Evolutionary conservation across 139 green algal species (phyloP).

Genomic region (Chlorella sp.): DNA sequence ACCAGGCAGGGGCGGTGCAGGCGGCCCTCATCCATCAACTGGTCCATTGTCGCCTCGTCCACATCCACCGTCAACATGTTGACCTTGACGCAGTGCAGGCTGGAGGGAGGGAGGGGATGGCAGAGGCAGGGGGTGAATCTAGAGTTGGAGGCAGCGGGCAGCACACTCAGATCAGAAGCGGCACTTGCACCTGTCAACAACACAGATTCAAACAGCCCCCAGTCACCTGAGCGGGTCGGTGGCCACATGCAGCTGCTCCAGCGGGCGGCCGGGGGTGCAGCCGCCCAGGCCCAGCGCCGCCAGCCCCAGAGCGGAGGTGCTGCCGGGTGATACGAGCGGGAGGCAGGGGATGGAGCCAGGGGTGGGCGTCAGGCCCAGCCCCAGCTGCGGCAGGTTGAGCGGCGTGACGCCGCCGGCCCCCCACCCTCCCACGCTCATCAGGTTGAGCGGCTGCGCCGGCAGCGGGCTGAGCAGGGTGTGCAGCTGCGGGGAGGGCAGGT

Average conservation of each 20-base stretch:
- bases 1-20: not conserved
- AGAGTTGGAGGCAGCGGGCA: too few relatives aligned
- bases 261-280: not conserved
- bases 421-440: not conserved
- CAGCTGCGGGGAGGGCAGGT: too few relatives aligned
- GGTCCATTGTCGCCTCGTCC: constrained; percentile 12
- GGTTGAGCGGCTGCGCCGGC: not conserved
- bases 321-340: constrained; percentile 1
- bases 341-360: constrained; percentile 12
- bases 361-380: not conserved
- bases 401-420: not conserved
- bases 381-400: not conserved
- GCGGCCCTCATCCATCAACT: constrained; percentile 11
- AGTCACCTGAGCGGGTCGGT: constrained; percentile 23
- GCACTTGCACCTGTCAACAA: too few relatives aligned
- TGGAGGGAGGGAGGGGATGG: not conserved
- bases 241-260: constrained; percentile 14
- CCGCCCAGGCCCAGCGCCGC: not conserved
- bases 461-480: too few relatives aligned
- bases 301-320: constrained; percentile 2
- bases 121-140: not conserved
- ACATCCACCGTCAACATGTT: constrained; percentile 23
- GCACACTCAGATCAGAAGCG: too few relatives aligned
- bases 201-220: too few relatives aligned
- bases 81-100: constrained; percentile 24